Conservation (phyloP, 1,284 basidiomycete genomes). For the Lentinus polychrous region DNA sequence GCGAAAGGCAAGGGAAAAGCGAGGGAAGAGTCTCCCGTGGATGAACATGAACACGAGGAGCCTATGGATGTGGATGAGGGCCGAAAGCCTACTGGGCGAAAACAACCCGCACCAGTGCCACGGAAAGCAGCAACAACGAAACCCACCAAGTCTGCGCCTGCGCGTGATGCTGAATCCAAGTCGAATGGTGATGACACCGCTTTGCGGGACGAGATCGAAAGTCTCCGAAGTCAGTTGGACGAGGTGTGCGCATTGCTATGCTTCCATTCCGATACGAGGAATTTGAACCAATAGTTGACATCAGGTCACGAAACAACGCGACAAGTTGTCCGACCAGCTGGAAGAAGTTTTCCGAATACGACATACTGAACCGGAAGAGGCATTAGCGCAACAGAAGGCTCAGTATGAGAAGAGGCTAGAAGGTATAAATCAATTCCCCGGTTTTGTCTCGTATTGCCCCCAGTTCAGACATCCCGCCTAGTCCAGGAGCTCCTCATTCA, state of each 20-base stretch:
- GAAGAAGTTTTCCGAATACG: conserved; percentile 51
- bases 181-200: conserved; percentile 2
- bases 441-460: conserved; percentile 6
- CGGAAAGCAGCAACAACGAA: conserved; percentile 4
- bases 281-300: background rate
- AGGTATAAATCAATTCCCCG: conserved; percentile 36
- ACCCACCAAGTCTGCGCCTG: conserved; percentile 6
- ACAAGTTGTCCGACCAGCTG: conserved; percentile 43
- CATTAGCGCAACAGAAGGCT: conserved; percentile 37
- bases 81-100: background rate
- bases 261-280: background rate
- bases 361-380: conserved; percentile 55
- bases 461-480: conserved; percentile 20
- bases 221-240: conserved; percentile 10
- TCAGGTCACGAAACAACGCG: conserved; percentile 32
- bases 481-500: conserved; percentile 39
- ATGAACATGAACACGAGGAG: background rate
- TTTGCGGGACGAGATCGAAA: conserved; percentile 6
- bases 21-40: conserved; percentile 1
- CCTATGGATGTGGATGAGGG: conserved; percentile 10
- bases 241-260: conserved; percentile 8
- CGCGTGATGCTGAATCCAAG: background rate
- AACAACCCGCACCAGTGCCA: conserved; percentile 1
- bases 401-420: conserved; percentile 44
- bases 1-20: conserved; percentile 11